Conservation (phyloP, 1,139 yeast genomes). For the Arxiozyma slooffiae region DNA sequence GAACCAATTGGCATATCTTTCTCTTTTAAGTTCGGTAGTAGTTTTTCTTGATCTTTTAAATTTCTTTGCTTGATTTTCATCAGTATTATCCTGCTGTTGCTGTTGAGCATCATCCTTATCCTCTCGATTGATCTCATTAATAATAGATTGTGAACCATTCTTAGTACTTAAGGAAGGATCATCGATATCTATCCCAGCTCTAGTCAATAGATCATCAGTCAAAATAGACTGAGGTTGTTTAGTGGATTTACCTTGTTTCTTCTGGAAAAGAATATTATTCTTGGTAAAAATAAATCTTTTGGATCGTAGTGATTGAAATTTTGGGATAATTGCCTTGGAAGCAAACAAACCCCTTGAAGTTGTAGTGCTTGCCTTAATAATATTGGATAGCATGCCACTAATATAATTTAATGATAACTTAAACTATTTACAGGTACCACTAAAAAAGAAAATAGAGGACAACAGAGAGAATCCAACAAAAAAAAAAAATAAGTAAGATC, state of each 20-base stretch:
- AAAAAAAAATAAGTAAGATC: too few relatives aligned
- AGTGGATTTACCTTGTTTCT: slow-evolving; percentile 26
- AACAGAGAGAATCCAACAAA: too few relatives aligned
- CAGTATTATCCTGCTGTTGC: background rate
- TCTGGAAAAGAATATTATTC: slow-evolving; percentile 4
- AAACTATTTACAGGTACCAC: background rate
- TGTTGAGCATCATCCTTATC: slow-evolving; percentile 10
- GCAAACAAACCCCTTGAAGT: background rate
- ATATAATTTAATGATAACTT: background rate
- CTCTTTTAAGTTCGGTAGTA: slow-evolving; percentile 55
- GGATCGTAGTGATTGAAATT: slow-evolving; percentile 1
- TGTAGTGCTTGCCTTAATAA: background rate
- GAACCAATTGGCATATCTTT: slow-evolving; percentile 59
- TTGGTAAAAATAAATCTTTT: slow-evolving; percentile 2
- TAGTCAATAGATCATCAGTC: slow-evolving; percentile 70
- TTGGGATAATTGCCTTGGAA: slow-evolving; percentile 1
- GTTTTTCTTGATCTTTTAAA: slow-evolving; percentile 46
- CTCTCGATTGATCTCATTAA: slow-evolving; percentile 21
- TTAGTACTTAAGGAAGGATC: slow-evolving; percentile 13
- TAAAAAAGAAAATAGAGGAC: too few relatives aligned
- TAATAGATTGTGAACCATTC: background rate
- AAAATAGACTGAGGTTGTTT: slow-evolving; percentile 48
- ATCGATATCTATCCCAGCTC: slow-evolving; percentile 70
- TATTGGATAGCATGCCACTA: slow-evolving; percentile 1
- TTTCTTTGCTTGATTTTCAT: slow-evolving; percentile 8